Percentiles rank a stretch among this genome's conserved stretches.
Evolutionary conservation across 2,329 filamentous ascomycete genomes (phyloP).

Genomic region (Fusarium pseudocircinatum): DNA sequence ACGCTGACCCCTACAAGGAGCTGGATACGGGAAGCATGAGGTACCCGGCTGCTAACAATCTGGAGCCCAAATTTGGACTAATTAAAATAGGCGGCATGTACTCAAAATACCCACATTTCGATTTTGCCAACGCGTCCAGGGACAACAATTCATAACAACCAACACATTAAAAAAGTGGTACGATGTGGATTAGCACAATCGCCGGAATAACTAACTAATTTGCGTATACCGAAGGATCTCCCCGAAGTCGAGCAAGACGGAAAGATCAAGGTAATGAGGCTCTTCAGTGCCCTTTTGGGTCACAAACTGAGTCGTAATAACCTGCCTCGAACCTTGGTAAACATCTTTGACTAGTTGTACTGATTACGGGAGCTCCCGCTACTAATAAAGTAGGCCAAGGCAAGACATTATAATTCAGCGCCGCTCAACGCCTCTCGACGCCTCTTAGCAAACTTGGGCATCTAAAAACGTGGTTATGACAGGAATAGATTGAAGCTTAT

Average conservation of each 20-base stretch:
- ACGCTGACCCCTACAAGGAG: not conserved
- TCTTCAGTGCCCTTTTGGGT: rapidly evolving
- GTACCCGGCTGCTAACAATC: not conserved
- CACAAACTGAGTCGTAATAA: rapidly evolving
- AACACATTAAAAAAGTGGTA: not conserved
- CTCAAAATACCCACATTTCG: not conserved
- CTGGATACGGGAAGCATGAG: not conserved
- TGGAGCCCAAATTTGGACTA: too few relatives aligned
- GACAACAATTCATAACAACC: not conserved
- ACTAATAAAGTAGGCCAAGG: not conserved
- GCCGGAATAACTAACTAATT: rapidly evolving
- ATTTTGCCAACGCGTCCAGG: not conserved
- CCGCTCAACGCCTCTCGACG: not conserved
- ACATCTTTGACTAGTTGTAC: not conserved
- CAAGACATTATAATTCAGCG: not conserved
- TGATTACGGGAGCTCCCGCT: not conserved
- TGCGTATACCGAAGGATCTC: not conserved
- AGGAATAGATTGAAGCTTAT: not conserved
- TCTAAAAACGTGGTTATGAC: too few relatives aligned
- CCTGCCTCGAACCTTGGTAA: not conserved
- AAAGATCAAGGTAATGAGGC: rapidly evolving
- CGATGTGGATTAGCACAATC: not conserved
- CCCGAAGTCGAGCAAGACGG: too few relatives aligned
- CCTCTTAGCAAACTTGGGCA: rapidly evolving
- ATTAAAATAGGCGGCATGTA: too few relatives aligned